Base-by-base conservation (phyloP, 495 filamentous ascomycete genomes). In the Podospora pseudoanserina region DNA sequence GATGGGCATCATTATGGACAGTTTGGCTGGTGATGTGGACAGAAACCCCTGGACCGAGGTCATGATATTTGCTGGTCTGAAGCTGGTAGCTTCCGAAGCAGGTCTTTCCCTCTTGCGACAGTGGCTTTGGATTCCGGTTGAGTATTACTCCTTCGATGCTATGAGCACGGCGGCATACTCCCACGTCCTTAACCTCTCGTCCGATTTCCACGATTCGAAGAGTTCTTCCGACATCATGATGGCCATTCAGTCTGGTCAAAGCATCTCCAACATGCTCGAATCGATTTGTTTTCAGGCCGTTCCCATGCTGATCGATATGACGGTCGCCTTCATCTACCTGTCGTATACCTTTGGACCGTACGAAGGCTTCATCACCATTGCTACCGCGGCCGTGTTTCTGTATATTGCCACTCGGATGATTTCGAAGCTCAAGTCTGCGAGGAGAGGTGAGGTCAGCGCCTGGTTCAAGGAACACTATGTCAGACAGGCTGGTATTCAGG, bases 141-240 rank as follows among this genome's bases (percentile, higher is more conserved):
- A 90, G 71, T 86, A 87, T 72, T 89, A 88, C 73, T 83, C 87
- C 0, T 85, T 87, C 63, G 82, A 83, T 63, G 80, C 82, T 32
- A 80, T 92, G 30, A 87, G 85, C 68, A 86, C 82, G 0, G 86
- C 87, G 0, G 86, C 91, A 4, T 93, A 91, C 73, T 85, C 87
- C 57, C 90, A 94, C 69, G 82, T 94, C 27, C 91, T 94, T 86
- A 85, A 83, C 63, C 83, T 95, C 27, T 92, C 90, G 0, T 89
- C 88, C 68, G 91, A 94, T 71, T 94, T 93, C 68, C 91, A 95
- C 73, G 89, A 88, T 67, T 84, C 84, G 63, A 93, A 92, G 79
- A 86, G 86, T 65, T 89, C 87, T 4, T 91, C 87, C 6, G 89
- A 93, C 71, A 81, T 94, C 44, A 86, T 86, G 68, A 83, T 87